Conservation (phyloP, 2,329 filamentous ascomycete genomes). For the Botrytis tulipae region DNA sequence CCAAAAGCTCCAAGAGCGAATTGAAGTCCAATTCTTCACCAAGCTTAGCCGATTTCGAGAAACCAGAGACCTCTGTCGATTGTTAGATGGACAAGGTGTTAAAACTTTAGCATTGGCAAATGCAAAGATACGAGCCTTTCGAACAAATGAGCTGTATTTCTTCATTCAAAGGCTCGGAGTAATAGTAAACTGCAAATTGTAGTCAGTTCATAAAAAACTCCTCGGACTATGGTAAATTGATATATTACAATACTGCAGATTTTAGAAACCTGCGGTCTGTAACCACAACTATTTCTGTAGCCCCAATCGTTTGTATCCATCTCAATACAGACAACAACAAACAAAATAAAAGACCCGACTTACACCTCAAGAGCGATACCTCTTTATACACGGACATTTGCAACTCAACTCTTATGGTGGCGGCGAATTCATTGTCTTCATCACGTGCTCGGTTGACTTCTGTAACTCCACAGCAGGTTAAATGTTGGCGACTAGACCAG, state of each 20-base stretch:
- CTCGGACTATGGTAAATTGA: neutral
- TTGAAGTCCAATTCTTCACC: neutral
- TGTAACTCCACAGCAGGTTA: neutral
- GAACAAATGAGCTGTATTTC: neutral
- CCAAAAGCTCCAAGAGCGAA: accelerated
- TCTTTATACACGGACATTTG: neutral
- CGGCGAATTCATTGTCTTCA: neutral
- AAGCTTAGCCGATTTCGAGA: too few relatives aligned
- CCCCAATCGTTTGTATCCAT: too few relatives aligned
- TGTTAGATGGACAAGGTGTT: neutral
- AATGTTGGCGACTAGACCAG: neutral
- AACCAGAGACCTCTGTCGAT: neutral
- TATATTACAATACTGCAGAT: neutral
- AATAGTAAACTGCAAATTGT: neutral
- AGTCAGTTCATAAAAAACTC: neutral
- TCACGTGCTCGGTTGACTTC: neutral
- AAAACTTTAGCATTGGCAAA: neutral
- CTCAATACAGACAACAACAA: too few relatives aligned
- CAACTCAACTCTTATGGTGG: neutral
- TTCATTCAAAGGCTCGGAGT: neutral
- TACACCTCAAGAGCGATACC: neutral
- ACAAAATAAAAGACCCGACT: too few relatives aligned
- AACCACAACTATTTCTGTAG: too few relatives aligned
- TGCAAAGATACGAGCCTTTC: neutral
- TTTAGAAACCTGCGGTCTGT: too few relatives aligned